Evolutionary conservation across 2,329 filamentous ascomycete genomes (phyloP).

Genomic region (Penicillium paneum): DNA sequence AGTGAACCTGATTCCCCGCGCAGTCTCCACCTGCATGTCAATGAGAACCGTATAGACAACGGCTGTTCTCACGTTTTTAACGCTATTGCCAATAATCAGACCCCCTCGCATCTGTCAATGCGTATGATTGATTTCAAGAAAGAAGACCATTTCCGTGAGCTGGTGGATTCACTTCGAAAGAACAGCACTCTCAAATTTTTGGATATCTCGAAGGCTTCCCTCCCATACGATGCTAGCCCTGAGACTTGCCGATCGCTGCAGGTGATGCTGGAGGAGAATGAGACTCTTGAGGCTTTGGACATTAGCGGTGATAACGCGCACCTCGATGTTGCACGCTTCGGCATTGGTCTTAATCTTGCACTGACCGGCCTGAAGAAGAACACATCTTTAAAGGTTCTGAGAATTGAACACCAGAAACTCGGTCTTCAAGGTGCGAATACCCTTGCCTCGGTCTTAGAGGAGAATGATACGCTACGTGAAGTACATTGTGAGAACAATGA

Average conservation of each 20-base stretch:
- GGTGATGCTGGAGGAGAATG: slow-evolving; percentile 64
- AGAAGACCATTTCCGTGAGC: slow-evolving; percentile 60
- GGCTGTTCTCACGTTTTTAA: slow-evolving; percentile 44
- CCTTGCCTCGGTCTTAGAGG: slow-evolving; percentile 64
- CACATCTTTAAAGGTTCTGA: slow-evolving; percentile 57
- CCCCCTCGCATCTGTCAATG: slow-evolving; percentile 63
- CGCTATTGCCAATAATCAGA: slow-evolving; percentile 50
- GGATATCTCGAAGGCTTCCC: slow-evolving; percentile 67
- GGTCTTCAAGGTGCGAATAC: slow-evolving; percentile 68
- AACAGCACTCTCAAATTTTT: slow-evolving; percentile 63
- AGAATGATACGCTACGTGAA: slow-evolving; percentile 61
- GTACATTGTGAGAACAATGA: slow-evolving; percentile 70
- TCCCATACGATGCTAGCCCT: slow-evolving; percentile 65
- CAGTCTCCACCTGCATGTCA: slow-evolving; percentile 64
- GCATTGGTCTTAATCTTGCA: slow-evolving; percentile 65
- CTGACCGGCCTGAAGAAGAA: slow-evolving; percentile 64
- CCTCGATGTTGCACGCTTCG: slow-evolving; percentile 66
- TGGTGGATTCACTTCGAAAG: slow-evolving; percentile 59
- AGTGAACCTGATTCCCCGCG: slow-evolving; percentile 49
- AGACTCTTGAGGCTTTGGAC: slow-evolving; percentile 63
- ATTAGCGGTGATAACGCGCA: slow-evolving; percentile 70
- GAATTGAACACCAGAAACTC: slow-evolving; percentile 66
- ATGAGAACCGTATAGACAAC: slow-evolving; percentile 54
- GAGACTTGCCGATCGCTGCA: slow-evolving; percentile 65
- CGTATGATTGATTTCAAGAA: slow-evolving; percentile 67